Conservation (phyloP, 2,329 filamentous ascomycete genomes). For the Colletotrichum limetticola region DNA sequence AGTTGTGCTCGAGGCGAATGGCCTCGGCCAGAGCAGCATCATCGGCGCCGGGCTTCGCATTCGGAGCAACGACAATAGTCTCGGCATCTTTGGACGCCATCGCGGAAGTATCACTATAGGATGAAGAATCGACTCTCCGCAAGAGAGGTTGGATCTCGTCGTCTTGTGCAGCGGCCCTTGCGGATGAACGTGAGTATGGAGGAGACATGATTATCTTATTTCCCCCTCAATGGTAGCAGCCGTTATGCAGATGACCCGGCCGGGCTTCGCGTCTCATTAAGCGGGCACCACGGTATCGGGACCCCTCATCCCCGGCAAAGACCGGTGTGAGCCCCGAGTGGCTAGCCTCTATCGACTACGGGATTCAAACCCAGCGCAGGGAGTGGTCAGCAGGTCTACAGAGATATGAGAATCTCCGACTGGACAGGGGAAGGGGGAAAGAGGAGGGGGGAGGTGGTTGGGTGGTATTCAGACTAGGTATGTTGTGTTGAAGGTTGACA, state of each 20-base stretch:
- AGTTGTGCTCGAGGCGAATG: conserved; percentile 51
- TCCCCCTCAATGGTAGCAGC: background rate
- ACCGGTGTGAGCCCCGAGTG: conserved; percentile 12
- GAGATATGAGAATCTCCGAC: background rate
- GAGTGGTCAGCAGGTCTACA: background rate
- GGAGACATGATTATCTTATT: conserved; percentile 21
- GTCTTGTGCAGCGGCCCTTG: background rate
- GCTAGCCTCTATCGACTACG: conserved; percentile 5
- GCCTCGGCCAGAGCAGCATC: conserved; percentile 46
- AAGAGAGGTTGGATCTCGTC: conserved; percentile 28
- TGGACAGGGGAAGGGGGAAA: background rate
- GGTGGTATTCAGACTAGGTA: background rate
- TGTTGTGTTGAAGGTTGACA: conserved; percentile 1
- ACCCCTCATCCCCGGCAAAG: conserved; percentile 18
- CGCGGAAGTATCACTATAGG: background rate
- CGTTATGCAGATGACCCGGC: background rate
- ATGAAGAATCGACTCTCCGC: background rate
- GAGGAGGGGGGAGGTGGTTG: conserved; percentile 1
- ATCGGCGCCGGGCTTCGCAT: conserved; percentile 3
- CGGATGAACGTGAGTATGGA: background rate
- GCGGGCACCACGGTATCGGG: background rate
- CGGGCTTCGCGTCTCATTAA: background rate
- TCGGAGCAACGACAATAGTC: background rate
- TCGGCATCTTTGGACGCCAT: conserved; percentile 19
- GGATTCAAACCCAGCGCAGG: background rate